A percentile compares a stretch with the other conserved stretches of the same genome.
Conservation (phyloP, 768 basidiomycete species). For the Boletus insuetus region DNA sequence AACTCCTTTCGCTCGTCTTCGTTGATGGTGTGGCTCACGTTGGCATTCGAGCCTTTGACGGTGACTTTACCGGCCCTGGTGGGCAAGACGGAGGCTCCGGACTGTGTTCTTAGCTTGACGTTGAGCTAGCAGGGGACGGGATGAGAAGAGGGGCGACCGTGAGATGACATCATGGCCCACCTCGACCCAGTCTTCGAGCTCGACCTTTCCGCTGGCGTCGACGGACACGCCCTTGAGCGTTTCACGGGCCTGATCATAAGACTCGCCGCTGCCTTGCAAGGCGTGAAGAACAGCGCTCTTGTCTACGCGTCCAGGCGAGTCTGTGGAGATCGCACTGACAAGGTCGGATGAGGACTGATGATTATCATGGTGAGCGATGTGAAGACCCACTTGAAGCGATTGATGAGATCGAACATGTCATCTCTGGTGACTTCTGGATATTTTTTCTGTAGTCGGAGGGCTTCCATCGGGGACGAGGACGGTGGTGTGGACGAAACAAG, state of each 20-base stretch:
- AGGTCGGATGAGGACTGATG: neutral
- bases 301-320: conserved; percentile 78
- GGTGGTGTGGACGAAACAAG: neutral
- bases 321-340: conserved; percentile 68
- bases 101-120: conserved; percentile 66
- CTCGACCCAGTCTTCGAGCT: conserved; percentile 98
- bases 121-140: conserved; percentile 53
- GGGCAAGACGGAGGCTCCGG: conserved; percentile 43
- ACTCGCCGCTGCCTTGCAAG: conserved; percentile 77
- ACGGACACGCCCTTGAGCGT: conserved; percentile 92
- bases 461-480: conserved; percentile 59
- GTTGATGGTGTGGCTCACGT: conserved; percentile 96
- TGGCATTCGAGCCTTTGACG: conserved; percentile 91
- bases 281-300: conserved; percentile 79
- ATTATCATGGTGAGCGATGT: conserved; percentile 1
- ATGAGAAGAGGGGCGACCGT: conserved; percentile 10
- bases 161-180: conserved; percentile 43
- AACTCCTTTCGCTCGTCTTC: conserved; percentile 95
- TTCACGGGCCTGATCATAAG: conserved; percentile 86
- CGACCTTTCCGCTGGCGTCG: conserved; percentile 93
- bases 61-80: conserved; percentile 88
- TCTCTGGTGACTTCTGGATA: conserved; percentile 88
- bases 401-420: conserved; percentile 93
- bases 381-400: conserved; percentile 86
- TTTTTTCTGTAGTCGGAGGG: conserved; percentile 85